Percentiles rank a stretch among this genome's conserved stretches.
Conservation (phyloP, 177 flowering plant genomes). For the Vitis hybrid region DNA sequence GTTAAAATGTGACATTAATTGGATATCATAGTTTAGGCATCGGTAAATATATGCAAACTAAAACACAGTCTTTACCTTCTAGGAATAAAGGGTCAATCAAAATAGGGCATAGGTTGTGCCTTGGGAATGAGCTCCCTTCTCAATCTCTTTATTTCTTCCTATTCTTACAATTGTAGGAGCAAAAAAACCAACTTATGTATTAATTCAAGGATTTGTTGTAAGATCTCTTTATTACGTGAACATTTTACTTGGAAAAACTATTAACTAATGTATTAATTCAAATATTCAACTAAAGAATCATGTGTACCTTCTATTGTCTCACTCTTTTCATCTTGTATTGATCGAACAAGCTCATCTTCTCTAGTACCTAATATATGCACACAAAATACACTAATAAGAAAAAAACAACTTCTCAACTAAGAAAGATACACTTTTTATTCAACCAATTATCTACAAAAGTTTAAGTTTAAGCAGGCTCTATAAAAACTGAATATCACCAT, state of each 20-base stretch:
- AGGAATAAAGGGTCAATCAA: conserved; percentile 89
- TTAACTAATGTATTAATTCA: neutral
- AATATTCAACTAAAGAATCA: neutral
- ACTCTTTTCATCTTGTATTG: conserved; percentile 80
- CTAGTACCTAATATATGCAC: conserved; percentile 57
- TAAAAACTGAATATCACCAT: no score
- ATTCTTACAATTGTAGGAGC: conserved; percentile 64
- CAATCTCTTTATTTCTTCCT: conserved; percentile 78
- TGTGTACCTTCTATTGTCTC: conserved; percentile 66
- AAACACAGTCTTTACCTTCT: conserved; percentile 47
- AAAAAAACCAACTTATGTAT: neutral
- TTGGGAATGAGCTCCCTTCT: conserved; percentile 87
- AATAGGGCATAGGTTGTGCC: conserved; percentile 99
- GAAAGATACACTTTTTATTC: no score
- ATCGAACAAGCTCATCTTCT: conserved; percentile 66
- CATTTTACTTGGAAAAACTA: neutral
- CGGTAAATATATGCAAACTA: neutral
- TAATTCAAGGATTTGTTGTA: no score
- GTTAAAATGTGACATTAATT: neutral
- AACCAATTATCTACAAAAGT: no score
- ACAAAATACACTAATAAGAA: neutral
- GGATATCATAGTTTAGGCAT: neutral
- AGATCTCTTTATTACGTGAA: no score
- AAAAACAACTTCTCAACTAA: no score
- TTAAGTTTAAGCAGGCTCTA: no score